Evolutionary conservation across 2,329 filamentous ascomycete genomes (phyloP).

Genomic region (Xylogone sp.): DNA sequence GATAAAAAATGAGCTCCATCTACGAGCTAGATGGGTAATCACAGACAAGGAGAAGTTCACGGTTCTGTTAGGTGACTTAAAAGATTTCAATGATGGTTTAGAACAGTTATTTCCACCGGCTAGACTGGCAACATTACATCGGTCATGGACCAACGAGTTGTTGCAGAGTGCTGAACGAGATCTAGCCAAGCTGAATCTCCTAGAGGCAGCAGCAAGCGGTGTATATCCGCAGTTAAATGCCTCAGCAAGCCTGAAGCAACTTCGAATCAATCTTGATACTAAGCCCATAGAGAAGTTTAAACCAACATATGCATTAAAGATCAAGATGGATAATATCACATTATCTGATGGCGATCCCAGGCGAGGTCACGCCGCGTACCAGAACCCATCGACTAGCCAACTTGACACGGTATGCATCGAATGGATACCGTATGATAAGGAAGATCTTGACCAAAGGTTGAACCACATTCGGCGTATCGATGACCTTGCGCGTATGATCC

Average conservation of each 20-base stretch:
- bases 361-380: constrained; percentile 30
- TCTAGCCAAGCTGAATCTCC: constrained; percentile 35
- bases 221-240: constrained; percentile 39
- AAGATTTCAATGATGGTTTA: constrained; percentile 45
- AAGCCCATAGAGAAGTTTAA: constrained; percentile 36
- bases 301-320: constrained; percentile 39
- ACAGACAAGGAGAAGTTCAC: constrained; percentile 43
- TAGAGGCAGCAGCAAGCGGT: constrained; percentile 37
- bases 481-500: constrained; percentile 44
- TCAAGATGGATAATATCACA: constrained; percentile 30
- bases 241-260: constrained; percentile 40
- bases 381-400: constrained; percentile 26
- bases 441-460: constrained; percentile 36
- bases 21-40: constrained; percentile 42
- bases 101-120: constrained; percentile 42
- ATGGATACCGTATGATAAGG: constrained; percentile 41
- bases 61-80: constrained; percentile 35
- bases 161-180: constrained; percentile 41
- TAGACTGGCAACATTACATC: constrained; percentile 37
- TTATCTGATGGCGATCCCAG: constrained; percentile 16
- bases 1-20: constrained; percentile 17
- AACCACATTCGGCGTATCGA: constrained; percentile 41
- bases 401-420: constrained; percentile 35
- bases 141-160: constrained; percentile 43
- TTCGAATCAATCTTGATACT: constrained; percentile 43